Evolutionary conservation across 208 protist genomes (phyloP), one percentile per base, ranked within the genome.

Genomic region (Crithidia fasciculata): DNA sequence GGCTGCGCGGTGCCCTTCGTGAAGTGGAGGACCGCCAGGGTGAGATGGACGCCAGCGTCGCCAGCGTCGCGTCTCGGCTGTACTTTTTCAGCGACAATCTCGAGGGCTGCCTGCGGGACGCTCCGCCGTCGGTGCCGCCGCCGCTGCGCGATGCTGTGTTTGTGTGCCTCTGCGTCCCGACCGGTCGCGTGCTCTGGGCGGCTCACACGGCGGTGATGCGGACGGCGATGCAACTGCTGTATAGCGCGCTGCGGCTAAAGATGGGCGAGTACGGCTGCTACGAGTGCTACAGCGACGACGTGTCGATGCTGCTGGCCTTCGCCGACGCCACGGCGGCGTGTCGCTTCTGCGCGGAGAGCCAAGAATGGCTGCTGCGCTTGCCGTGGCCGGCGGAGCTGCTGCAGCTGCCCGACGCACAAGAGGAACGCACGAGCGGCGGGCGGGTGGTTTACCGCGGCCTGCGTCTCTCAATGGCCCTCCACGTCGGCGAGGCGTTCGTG

Each of bases 21-120:
- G 91, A 96, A 71, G 80, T 86, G 47, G 80, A 89, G 45, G 78
- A 80, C 16, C 82, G 86, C 12, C 88, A 84, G 40, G 40, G 50
- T 7, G 82, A 90, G 57, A 53, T 82, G 16, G 82, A 86, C 37
- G 54, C 81, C 8, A 76, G 69, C 16, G 69, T 89, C 37, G 73
- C 58, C 40, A 83, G 67, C 41, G 66, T 85, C 9, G 74, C 84
- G 2, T 83, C 70, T 10, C 85, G 91, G 15, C 74, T 96, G 40
- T 84, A 88, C 81, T 96, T 96, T 59, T 96, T 96, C 70, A 92
- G 87, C 66, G 86, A 94, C 73, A 86, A 94, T 72, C 72, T 96
- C 13, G 83, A 92, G 60, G 58, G 78, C 43, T 82, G 86, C 0
- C 73, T 96, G 63, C 75, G 78, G 10, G 58, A 74, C 50, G 75